Conservation (phyloP, 2,329 filamentous ascomycete genomes). For the Aspergillus calidoustus region DNA sequence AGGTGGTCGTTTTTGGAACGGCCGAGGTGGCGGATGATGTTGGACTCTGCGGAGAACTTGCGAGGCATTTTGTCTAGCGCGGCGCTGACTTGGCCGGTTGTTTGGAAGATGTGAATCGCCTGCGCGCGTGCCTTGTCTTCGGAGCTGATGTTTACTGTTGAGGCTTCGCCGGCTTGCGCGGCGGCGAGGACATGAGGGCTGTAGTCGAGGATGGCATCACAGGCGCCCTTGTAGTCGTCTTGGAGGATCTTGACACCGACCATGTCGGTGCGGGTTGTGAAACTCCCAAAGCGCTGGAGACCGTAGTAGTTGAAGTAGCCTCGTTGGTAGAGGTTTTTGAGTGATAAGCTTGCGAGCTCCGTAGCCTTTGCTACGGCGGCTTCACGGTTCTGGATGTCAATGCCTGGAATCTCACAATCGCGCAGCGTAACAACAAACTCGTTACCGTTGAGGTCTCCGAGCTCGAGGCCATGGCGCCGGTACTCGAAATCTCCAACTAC, state of each 20-base stretch:
- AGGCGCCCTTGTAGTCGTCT: slow-evolving; percentile 78
- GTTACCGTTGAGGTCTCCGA: slow-evolving; percentile 86
- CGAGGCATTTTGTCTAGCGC: slow-evolving; percentile 73
- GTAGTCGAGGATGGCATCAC: slow-evolving; percentile 76
- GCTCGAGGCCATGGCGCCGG: slow-evolving; percentile 69
- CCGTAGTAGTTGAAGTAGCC: slow-evolving; percentile 99
- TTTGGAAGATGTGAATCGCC: slow-evolving; percentile 75
- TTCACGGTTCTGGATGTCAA: slow-evolving; percentile 49
- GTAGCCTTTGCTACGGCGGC: slow-evolving; percentile 49
- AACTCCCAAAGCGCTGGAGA: slow-evolving; percentile 94
- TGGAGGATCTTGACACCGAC: slow-evolving; percentile 83
- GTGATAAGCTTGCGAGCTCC: slow-evolving; percentile 57
- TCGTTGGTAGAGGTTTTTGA: slow-evolving; percentile 69
- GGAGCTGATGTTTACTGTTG: slow-evolving; percentile 59
- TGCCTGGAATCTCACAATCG: slow-evolving; percentile 70
- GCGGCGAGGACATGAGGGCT: slow-evolving; percentile 65
- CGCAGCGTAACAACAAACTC: slow-evolving; percentile 92
- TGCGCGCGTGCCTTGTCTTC: slow-evolving; percentile 81
- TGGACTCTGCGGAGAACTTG: slow-evolving; percentile 79
- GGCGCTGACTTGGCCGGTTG: slow-evolving; percentile 60
- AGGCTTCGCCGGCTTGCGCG: slow-evolving; percentile 52
- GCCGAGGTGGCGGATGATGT: slow-evolving; percentile 76
- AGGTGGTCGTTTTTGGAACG: slow-evolving; percentile 69
- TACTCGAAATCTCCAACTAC: slow-evolving; percentile 81
- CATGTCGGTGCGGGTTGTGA: slow-evolving; percentile 80